These are phyloP conservation scores for Ettlia oleoabundans DNA, from an alignment of 139 green algal species.

Conservation along the genomic window DNA sequence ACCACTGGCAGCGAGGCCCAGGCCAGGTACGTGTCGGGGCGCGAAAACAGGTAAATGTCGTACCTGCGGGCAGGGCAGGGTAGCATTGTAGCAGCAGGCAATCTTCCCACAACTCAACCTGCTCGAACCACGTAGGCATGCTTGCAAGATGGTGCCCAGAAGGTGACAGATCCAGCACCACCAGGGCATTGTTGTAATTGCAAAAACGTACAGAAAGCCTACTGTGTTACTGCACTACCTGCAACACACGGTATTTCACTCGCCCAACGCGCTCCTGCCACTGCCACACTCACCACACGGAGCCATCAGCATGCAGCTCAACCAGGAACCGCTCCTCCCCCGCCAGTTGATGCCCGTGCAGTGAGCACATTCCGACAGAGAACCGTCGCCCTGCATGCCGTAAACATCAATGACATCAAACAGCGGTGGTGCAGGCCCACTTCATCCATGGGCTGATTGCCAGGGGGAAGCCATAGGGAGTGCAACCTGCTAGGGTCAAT, in stretches of 20 bases:
- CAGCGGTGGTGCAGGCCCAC: no score
- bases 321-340: constrained; percentile 44
- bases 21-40: constrained; percentile 29
- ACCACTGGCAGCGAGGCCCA: constrained; percentile 36
- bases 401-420: no score
- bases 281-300: constrained; percentile 30
- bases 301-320: constrained; percentile 35
- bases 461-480: no score
- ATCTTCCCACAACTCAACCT: not conserved
- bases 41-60: constrained; percentile 33
- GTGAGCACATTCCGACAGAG: constrained; percentile 26
- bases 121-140: not conserved
- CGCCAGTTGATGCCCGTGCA: constrained; percentile 37
- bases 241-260: no score
- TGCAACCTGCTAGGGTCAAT: no score
- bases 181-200: no score
- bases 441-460: no score
- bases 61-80: constrained; percentile 3
- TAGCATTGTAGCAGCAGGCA: not conserved
- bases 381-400: constrained; percentile 35
- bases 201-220: no score
- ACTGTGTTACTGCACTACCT: no score
- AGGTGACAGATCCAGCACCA: no score
- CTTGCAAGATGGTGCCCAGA: not conserved
- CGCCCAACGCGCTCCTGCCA: not conserved